Conservation (phyloP, 1,284 basidiomycete species). For the Phellopilus nigrolimitatus region DNA sequence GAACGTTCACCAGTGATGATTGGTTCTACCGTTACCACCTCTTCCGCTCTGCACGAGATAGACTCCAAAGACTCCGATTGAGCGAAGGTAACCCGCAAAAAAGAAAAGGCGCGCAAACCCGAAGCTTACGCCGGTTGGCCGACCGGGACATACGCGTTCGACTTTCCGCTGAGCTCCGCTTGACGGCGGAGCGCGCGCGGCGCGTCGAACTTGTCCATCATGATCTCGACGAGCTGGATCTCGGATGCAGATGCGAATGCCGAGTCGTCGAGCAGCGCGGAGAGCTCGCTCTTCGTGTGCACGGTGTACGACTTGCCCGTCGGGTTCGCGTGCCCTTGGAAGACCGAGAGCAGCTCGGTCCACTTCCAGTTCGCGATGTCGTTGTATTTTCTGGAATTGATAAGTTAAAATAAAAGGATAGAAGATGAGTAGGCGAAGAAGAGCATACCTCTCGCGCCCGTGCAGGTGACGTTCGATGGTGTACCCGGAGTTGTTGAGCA, state of each 20-base stretch:
- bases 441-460: conserved; percentile 43
- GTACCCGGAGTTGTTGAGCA: conserved; percentile 89
- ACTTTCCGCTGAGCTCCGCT: conserved; percentile 47
- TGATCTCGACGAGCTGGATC: conserved; percentile 76
- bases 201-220: conserved; percentile 72
- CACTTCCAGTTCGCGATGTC: conserved; percentile 72
- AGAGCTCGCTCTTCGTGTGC: conserved; percentile 57
- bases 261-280: conserved; percentile 52
- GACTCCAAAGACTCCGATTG: no score
- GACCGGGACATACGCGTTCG: conserved; percentile 36
- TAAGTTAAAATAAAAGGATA: conserved; percentile 21
- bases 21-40: no score
- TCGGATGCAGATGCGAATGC: conserved; percentile 55
- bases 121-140: no score
- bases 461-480: conserved; percentile 83
- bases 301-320: conserved; percentile 66
- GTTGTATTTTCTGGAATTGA: conserved; percentile 56
- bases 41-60: no score
- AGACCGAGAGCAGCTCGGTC: conserved; percentile 52
- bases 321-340: conserved; percentile 51
- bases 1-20: no score
- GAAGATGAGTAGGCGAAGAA: not conserved
- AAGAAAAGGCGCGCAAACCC: no score
- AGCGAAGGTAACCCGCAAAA: no score
- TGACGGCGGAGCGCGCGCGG: conserved; percentile 57